Conservation (phyloP, 192 early-diverging fungal species). For the Coemansia sp. region DNA sequence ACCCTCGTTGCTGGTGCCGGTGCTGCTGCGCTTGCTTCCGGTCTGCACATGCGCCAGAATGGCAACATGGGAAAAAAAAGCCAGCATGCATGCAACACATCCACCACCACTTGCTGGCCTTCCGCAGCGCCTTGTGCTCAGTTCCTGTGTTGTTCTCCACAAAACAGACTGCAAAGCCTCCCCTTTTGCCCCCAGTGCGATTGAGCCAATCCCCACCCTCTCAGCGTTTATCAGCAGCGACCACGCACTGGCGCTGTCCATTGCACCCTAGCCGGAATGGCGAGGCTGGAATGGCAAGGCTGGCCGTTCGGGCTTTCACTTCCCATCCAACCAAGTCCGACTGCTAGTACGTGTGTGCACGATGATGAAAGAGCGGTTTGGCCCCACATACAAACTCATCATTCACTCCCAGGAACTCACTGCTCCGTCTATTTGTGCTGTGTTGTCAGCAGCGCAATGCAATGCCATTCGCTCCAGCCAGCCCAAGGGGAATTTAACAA, state of each 20-base stretch:
- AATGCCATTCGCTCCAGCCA: too few relatives aligned
- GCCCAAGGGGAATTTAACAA: too few relatives aligned
- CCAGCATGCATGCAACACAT: background rate
- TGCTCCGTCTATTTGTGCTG: background rate
- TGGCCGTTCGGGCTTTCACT: too few relatives aligned
- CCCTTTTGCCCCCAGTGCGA: background rate
- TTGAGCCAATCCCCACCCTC: conserved; percentile 7
- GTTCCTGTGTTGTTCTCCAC: background rate
- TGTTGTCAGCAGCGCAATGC: too few relatives aligned
- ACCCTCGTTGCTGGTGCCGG: too few relatives aligned
- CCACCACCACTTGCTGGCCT: background rate
- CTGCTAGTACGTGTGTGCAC: too few relatives aligned
- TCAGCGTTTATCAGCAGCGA: too few relatives aligned
- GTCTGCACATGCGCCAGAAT: background rate
- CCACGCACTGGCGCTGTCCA: too few relatives aligned
- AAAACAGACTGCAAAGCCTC: conserved; percentile 4
- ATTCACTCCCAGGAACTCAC: background rate
- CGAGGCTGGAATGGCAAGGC: too few relatives aligned
- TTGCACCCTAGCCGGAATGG: too few relatives aligned
- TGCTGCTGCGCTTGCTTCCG: background rate
- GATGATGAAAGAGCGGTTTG: background rate
- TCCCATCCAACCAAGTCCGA: too few relatives aligned
- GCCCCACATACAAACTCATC: too few relatives aligned
- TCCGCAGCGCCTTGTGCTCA: background rate
- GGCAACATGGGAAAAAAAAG: background rate